Percentiles rank a stretch among this genome's conserved stretches.
phyloP scores from a whole-genome alignment of 305 asterid genomes.

The Fraxinus ornus region DNA sequence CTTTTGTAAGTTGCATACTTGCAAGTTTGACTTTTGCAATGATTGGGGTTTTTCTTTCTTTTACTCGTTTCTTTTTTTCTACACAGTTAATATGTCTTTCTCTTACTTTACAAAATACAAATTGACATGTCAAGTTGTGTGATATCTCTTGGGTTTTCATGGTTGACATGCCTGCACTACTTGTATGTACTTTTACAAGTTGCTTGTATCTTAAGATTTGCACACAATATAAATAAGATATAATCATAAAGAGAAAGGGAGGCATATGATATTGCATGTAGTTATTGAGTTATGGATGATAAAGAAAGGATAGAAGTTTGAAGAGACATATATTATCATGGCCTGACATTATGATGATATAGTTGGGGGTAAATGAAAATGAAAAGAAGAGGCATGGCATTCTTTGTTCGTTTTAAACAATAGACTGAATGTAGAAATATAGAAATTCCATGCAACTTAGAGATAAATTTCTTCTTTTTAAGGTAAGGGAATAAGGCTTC shows the following conservation, averaged over 20 bases:
- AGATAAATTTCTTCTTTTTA: neutral
- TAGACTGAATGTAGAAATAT: neutral
- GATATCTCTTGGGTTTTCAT: neutral
- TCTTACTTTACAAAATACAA: neutral
- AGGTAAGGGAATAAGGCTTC: neutral
- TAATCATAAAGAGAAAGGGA: neutral
- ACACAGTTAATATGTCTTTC: slow-evolving; percentile 14
- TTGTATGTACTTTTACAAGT: neutral
- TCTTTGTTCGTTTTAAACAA: neutral
- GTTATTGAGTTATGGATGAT: neutral
- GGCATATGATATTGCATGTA: neutral
- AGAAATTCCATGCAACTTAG: neutral
- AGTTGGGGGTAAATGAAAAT: neutral
- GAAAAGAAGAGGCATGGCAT: neutral
- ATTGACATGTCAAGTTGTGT: slow-evolving; percentile 12
- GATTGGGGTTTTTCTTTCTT: slow-evolving; percentile 15
- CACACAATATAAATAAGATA: neutral
- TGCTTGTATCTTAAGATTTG: neutral
- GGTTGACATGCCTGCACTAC: neutral
- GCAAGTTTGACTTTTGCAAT: slow-evolving; percentile 5
- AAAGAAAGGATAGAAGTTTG: neutral
- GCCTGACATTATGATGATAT: neutral
- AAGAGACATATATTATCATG: neutral
- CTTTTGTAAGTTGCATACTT: slow-evolving; percentile 63
- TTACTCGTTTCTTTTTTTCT: neutral